Conservation (phyloP, 371 early-diverging fungal species). For the Capillidium heterosporum region DNA sequence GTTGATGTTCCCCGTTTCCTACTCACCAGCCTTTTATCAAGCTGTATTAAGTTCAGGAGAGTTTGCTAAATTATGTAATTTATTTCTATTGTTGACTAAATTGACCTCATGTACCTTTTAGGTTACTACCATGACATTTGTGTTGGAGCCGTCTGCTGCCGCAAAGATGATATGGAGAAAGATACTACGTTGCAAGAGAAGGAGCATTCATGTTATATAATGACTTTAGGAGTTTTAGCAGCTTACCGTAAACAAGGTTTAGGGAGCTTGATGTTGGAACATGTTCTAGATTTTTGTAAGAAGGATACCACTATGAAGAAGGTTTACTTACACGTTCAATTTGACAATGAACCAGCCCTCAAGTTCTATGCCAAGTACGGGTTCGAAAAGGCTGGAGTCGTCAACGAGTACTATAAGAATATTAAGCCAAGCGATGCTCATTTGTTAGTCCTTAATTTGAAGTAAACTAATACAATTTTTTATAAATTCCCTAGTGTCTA, state of each 20-base stretch:
- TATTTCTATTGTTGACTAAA: not conserved
- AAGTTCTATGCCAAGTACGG: slow-evolving; percentile 74
- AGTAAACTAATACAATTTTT: not conserved
- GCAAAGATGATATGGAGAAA: slow-evolving; percentile 26
- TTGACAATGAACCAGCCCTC: slow-evolving; percentile 63
- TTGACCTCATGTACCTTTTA: slow-evolving; percentile 7
- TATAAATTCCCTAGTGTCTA: too few relatives aligned
- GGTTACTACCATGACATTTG: slow-evolving; percentile 54
- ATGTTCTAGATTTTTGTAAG: slow-evolving; percentile 34
- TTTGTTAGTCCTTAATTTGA: slow-evolving; percentile 12
- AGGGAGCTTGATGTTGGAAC: slow-evolving; percentile 35
- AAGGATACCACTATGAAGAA: slow-evolving; percentile 16
- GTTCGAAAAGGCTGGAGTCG: slow-evolving; percentile 39
- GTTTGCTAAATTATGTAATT: slow-evolving; percentile 50
- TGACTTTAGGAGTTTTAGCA: slow-evolving; percentile 86
- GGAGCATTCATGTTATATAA: slow-evolving; percentile 52
- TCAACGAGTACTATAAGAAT: slow-evolving; percentile 74
- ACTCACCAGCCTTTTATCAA: slow-evolving; percentile 62
- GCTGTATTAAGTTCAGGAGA: slow-evolving; percentile 47
- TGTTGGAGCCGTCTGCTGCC: slow-evolving; percentile 81
- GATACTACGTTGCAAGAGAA: slow-evolving; percentile 15
- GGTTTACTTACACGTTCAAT: slow-evolving; percentile 83
- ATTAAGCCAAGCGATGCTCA: slow-evolving; percentile 71
- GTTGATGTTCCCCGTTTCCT: slow-evolving; percentile 71
- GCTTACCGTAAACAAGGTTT: slow-evolving; percentile 67